Evolutionary conservation across 805 yeast genomes (phyloP).

Genomic region (Candida arabinofermentans): DNA sequence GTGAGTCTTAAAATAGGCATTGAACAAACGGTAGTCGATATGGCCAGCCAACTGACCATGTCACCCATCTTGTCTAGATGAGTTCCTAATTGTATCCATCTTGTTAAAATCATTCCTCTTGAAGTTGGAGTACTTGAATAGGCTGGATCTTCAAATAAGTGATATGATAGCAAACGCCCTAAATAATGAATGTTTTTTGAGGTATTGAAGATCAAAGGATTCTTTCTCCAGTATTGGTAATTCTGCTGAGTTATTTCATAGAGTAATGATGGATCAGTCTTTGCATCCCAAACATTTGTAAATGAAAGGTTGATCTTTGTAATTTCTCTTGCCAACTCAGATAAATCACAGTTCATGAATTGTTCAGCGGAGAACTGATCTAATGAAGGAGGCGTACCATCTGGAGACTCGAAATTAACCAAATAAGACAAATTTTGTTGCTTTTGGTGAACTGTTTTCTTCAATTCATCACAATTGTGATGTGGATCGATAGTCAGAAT

Average conservation of each 20-base stretch:
- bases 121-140: conserved; percentile 32
- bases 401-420: conserved; percentile 25
- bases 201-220: conserved; percentile 77
- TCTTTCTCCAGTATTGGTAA: conserved; percentile 44
- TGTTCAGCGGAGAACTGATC: conserved; percentile 27
- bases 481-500: conserved; percentile 47
- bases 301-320: conserved; percentile 65
- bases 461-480: conserved; percentile 49
- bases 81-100: conserved; percentile 85
- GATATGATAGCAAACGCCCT: conserved; percentile 65
- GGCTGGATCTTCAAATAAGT: conserved; percentile 54
- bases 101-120: conserved; percentile 64
- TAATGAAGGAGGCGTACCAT: conserved; percentile 8
- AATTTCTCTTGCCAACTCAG: conserved; percentile 58
- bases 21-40: conserved; percentile 78
- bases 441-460: conserved; percentile 45
- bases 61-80: conserved; percentile 77
- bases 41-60: conserved; percentile 91
- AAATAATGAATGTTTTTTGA: conserved; percentile 67
- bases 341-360: conserved; percentile 53
- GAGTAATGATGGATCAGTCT: conserved; percentile 70
- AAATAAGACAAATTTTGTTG: conserved; percentile 43
- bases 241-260: conserved; percentile 48
- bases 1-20: conserved; percentile 73
- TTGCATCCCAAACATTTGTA: conserved; percentile 71